A percentile compares a stretch with the other conserved stretches of the same genome.
Evolutionary conservation across 768 basidiomycete species (phyloP).

Genomic region (Leucogyrophana mollusca): DNA sequence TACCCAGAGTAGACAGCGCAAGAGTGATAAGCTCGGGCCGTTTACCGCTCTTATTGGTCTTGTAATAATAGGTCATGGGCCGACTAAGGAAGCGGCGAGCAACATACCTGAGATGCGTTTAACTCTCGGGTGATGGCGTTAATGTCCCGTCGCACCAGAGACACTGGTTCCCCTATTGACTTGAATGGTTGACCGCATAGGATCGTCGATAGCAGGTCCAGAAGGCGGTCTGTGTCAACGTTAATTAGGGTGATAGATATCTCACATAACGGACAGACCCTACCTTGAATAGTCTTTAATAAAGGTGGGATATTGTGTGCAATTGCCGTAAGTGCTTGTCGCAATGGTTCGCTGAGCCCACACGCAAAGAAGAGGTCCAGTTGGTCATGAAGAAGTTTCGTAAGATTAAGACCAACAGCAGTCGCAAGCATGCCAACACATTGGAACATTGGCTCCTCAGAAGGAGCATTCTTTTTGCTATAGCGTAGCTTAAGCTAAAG

Average conservation of each 20-base stretch:
- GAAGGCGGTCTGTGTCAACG: constrained; percentile 92
- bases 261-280: no score
- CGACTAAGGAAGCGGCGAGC: background rate
- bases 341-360: constrained; percentile 86
- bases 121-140: constrained; percentile 49
- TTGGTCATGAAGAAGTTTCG: constrained; percentile 93
- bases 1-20: constrained; percentile 82
- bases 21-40: constrained; percentile 71
- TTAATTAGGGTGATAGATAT: no score
- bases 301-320: constrained; percentile 87
- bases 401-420: constrained; percentile 94
- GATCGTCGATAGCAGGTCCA: constrained; percentile 80
- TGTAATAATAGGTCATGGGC: constrained; percentile 6
- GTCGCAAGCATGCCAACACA: constrained; percentile 95
- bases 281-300: constrained; percentile 89
- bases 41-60: constrained; percentile 55
- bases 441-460: constrained; percentile 95
- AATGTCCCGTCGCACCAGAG: constrained; percentile 54
- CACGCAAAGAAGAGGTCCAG: constrained; percentile 96
- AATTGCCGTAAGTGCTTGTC: constrained; percentile 81
- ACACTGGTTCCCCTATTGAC: constrained; percentile 80
- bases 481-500: background rate
- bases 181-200: constrained; percentile 84
- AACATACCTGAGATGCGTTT: constrained; percentile 44
- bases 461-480: constrained; percentile 86